Conservation (phyloP, 129 eudicot species). For the Saussurea involucrata region DNA sequence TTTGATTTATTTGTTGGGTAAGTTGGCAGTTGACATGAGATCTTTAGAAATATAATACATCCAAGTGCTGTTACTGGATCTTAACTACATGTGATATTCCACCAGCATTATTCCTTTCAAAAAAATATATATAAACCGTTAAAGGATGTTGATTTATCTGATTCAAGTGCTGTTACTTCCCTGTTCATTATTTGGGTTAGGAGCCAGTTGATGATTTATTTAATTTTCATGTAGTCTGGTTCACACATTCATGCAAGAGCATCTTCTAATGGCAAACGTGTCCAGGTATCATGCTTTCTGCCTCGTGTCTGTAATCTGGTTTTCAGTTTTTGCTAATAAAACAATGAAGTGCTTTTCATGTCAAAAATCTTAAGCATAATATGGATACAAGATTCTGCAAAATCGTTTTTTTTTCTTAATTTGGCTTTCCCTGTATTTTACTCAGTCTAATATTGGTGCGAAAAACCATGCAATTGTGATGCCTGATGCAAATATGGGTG, state of each 20-base stretch:
- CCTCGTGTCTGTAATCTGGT: background rate
- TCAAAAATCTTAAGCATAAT: background rate
- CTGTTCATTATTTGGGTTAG: background rate
- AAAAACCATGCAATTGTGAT: slow-evolving; percentile 89
- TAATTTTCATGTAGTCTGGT: slow-evolving; percentile 55
- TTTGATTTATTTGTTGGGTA: slow-evolving; percentile 1
- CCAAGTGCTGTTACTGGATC: background rate
- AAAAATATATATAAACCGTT: too few species aligned
- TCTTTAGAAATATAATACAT: background rate
- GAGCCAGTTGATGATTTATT: background rate
- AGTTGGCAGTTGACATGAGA: slow-evolving; percentile 3
- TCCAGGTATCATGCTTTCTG: slow-evolving; percentile 53
- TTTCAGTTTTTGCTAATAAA: background rate
- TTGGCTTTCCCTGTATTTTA: background rate
- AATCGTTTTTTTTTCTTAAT: slow-evolving; percentile 3
- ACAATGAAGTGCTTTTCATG: slow-evolving; percentile 4
- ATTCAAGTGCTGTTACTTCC: background rate
- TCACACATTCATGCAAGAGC: slow-evolving; percentile 80
- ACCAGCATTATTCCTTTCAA: too few species aligned
- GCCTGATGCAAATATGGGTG: slow-evolving; percentile 89
- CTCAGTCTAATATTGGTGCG: slow-evolving; percentile 81
- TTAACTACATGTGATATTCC: background rate
- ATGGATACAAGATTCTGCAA: background rate
- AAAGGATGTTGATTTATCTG: background rate
- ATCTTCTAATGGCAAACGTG: slow-evolving; percentile 86